Evolutionary conservation across 495 filamentous ascomycete species (phyloP).

Genomic region (Cryomyces minteri): DNA sequence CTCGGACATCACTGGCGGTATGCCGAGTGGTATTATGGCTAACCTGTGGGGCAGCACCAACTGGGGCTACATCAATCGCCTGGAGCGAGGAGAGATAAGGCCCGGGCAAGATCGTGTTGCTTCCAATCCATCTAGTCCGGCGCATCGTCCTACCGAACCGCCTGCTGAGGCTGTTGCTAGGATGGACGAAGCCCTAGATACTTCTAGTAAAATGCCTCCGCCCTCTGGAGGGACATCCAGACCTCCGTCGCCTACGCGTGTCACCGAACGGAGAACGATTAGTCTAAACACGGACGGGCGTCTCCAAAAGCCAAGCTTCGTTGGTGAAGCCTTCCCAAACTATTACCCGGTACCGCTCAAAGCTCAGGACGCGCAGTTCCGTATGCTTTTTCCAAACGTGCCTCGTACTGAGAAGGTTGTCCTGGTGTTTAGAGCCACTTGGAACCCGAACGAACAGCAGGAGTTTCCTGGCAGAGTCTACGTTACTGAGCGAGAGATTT

Average conservation of each 20-base stretch:
- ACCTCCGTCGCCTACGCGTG: not conserved
- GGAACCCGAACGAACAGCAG: slow-evolving; percentile 60
- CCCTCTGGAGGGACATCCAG: not conserved
- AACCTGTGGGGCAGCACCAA: slow-evolving; percentile 83
- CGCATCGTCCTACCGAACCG: not conserved
- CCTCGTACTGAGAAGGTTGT: slow-evolving; percentile 57
- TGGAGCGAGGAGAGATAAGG: slow-evolving; percentile 30
- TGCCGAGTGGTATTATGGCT: slow-evolving; percentile 72
- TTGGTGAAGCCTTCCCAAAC: slow-evolving; percentile 44
- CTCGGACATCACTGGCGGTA: slow-evolving; percentile 42
- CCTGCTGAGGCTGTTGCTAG: not conserved
- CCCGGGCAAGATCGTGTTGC: not conserved
- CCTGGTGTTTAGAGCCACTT: slow-evolving; percentile 56
- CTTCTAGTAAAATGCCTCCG: not conserved
- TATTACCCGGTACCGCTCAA: slow-evolving; percentile 71
- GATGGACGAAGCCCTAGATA: not conserved
- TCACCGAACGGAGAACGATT: slow-evolving; percentile 54
- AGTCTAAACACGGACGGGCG: slow-evolving; percentile 40
- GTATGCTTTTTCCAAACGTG: slow-evolving; percentile 73
- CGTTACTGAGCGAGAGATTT: slow-evolving; percentile 68
- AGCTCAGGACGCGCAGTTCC: slow-evolving; percentile 83
- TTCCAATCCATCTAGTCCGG: not conserved
- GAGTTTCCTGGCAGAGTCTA: slow-evolving; percentile 79
- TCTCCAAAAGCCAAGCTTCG: not conserved
- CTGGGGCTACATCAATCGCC: slow-evolving; percentile 57